Evolutionary conservation across 352 stramenopile genomes (phyloP).

Genomic region (Phytophthora gonapodyides): DNA sequence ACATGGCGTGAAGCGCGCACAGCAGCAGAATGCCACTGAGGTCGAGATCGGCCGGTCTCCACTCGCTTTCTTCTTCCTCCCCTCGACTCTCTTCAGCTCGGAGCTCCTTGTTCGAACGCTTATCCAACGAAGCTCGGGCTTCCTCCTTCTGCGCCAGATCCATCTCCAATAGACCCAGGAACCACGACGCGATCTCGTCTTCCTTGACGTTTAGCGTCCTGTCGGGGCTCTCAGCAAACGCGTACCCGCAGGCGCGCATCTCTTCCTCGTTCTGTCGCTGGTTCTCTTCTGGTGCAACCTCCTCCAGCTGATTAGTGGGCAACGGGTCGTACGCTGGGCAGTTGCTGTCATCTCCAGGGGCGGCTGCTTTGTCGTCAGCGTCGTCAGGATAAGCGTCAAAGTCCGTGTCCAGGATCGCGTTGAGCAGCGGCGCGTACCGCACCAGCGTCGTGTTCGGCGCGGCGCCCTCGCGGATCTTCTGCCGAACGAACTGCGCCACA

Average conservation of each 20-base stretch:
- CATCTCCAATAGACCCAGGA: slow-evolving; percentile 66
- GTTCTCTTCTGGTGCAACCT: slow-evolving; percentile 23
- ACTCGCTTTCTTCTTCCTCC: slow-evolving; percentile 53
- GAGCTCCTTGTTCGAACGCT: slow-evolving; percentile 3
- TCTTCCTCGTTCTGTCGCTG: slow-evolving; percentile 32
- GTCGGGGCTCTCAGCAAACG: slow-evolving; percentile 29
- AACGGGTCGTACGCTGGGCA: neutral
- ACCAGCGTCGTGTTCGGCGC: slow-evolving; percentile 74
- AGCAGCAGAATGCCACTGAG: slow-evolving; percentile 77
- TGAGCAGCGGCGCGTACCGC: slow-evolving; percentile 59
- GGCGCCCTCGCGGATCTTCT: slow-evolving; percentile 68
- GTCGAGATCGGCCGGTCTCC: slow-evolving; percentile 68
- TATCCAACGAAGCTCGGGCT: slow-evolving; percentile 16
- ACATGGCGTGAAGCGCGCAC: slow-evolving; percentile 79
- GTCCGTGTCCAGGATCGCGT: slow-evolving; percentile 70
- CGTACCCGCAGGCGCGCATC: slow-evolving; percentile 22
- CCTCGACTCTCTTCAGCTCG: slow-evolving; percentile 24
- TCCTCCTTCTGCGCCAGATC: slow-evolving; percentile 52
- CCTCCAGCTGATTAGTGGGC: slow-evolving; percentile 33
- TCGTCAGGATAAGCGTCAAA: slow-evolving; percentile 52
- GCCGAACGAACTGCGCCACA: slow-evolving; percentile 61
- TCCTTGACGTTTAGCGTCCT: slow-evolving; percentile 55
- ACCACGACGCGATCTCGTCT: slow-evolving; percentile 73
- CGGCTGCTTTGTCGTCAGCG: slow-evolving; percentile 19
- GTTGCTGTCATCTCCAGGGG: slow-evolving; percentile 8